Base-by-base conservation (phyloP, 2,329 filamentous ascomycete genomes). In the Colletotrichum salicis region DNA sequence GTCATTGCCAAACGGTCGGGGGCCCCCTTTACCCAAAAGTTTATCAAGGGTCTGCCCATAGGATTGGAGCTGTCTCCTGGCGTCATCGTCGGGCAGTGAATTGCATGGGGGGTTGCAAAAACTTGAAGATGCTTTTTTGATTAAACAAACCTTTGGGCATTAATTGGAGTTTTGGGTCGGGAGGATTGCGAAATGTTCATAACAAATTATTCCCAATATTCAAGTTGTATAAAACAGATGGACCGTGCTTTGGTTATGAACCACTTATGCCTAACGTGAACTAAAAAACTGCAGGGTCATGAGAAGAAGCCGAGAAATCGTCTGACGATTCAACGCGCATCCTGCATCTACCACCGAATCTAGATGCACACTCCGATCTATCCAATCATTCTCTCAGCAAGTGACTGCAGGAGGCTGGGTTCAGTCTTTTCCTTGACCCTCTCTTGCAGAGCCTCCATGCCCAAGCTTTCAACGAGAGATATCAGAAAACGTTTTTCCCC, bases 41-140 rank as follows among this genome's bases (percentile, higher is more conserved):
- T 80, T 54, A 74, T 83, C 0, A 79, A 78, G 6, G 86, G 86
- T 0, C 74, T 88, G 22, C 86, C 86, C 0, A 62, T 87, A 8
- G 86, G 86, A 0, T 70, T 88, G 71, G 78, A 85, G 67, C 79
- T 87, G 67, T 87, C 87, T 3, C 87, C 82, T 24, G 86, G 86
- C 59, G 84, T 89, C 4, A 75, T 77, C n/a, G 58, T 75, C 15
- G 73, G 73, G 78, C 73, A 62, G 29, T 73, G 12, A 41, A 4
- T 22, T 8, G 41, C 41, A 1, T 5, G 15, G 3, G 3, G 24
- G n/a, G 31, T 45, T n/a, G 5, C 27, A 31, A 24, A 33, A 48
- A 19, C 19, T 48, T 48, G 41, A 48, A 22, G 41, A 19, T 48
- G 41, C 8, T 48, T 48, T 48, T 29, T 60, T 11, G 22, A 41